Conservation (phyloP, 2,329 filamentous ascomycete species). For the Calonectria pteridis region DNA sequence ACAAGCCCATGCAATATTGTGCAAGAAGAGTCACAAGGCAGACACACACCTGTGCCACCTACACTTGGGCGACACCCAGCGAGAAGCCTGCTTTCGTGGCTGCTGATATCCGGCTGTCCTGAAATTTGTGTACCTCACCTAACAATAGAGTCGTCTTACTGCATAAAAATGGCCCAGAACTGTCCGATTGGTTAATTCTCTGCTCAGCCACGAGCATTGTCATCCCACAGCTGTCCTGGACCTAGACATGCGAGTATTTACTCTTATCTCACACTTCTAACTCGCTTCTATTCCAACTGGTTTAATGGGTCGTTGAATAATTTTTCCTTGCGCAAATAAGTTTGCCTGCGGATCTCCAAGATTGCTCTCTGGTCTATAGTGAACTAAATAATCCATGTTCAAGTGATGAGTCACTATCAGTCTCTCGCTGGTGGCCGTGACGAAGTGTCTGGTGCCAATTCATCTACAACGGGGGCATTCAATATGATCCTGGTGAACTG, state of each 20-base stretch:
- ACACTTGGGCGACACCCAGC: neutral
- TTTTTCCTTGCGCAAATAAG: neutral
- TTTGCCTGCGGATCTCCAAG: neutral
- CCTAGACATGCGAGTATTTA: neutral
- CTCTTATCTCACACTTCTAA: neutral
- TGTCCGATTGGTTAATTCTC: neutral
- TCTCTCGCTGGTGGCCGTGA: neutral
- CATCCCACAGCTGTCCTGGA: neutral
- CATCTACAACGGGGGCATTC: neutral
- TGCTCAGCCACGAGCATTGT: neutral
- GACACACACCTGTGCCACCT: neutral
- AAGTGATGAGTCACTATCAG: neutral
- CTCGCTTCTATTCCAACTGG: too few relatives aligned
- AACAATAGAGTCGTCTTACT: neutral
- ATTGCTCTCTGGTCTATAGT: too few relatives aligned
- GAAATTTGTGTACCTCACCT: neutral
- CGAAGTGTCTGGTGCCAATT: neutral
- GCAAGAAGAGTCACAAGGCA: neutral
- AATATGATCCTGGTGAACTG: rapidly evolving
- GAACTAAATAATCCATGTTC: neutral
- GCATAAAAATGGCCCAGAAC: neutral
- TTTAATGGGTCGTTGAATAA: neutral
- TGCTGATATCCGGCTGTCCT: neutral
- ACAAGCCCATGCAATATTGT: neutral
- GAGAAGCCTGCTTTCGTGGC: too few relatives aligned